Percentiles rank a stretch among this genome's conserved stretches.
Evolutionary conservation across 352 stramenopile species (phyloP).

Genomic region (Thalassiosira gravida): DNA sequence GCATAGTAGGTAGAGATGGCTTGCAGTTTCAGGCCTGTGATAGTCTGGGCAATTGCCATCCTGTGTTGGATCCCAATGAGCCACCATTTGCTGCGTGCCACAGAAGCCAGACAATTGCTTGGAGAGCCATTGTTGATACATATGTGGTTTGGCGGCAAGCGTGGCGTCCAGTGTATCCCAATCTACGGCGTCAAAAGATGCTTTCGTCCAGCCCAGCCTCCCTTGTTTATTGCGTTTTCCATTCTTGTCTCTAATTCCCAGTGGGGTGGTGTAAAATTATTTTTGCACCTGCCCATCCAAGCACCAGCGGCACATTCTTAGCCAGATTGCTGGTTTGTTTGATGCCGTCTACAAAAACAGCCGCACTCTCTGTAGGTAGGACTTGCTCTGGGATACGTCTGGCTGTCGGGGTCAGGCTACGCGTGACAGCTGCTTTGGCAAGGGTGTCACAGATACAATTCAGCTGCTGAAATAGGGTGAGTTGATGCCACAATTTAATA

Average conservation of each 20-base stretch:
- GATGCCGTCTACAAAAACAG: neutral
- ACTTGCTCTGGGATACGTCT: neutral
- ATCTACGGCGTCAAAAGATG: neutral
- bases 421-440: neutral
- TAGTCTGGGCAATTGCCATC: constrained; percentile 6
- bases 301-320: neutral
- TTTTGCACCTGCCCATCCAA: neutral
- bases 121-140: neutral
- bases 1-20: no score
- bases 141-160: neutral
- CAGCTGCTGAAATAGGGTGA: neutral
- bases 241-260: neutral
- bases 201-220: neutral
- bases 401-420: neutral
- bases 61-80: neutral
- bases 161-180: constrained; percentile 1
- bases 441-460: constrained; percentile 1
- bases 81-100: constrained; percentile 2
- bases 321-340: constrained; percentile 7
- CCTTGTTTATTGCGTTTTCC: neutral
- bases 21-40: neutral
- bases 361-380: neutral
- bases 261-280: neutral
- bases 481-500: neutral
- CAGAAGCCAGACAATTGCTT: constrained; percentile 7